Evolutionary conservation across 1,139 yeast genomes (phyloP), one percentile per base, ranked within the genome.

Genomic region (Magnusiomyces clavatus): DNA sequence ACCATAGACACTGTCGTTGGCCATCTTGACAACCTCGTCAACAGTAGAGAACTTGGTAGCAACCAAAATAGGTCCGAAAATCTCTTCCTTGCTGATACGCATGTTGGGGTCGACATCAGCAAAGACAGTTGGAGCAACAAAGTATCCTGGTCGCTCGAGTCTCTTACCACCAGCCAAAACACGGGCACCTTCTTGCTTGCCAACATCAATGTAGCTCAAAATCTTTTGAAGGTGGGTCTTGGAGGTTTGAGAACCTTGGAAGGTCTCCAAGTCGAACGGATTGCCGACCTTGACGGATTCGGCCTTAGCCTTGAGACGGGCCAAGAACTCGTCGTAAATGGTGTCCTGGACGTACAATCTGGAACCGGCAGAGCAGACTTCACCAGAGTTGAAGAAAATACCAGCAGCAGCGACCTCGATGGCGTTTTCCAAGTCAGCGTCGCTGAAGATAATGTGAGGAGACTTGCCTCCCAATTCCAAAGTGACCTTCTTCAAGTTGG

Each of bases 241-340:
- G 48, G 90, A 83, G 57, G 87, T 85, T 73, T 86, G 95, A 51
- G 96, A 88, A 65, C 96, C 96, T 77, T 86, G 89, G 77, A 77
- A 82, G 52, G 81, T 76, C 51, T 72, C 77, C 61, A 77, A 80
- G 57, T 81, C 86, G 71, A 83, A 86, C 69, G 94, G 94, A 68
- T 83, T 74, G 66, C 95, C 95, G 61, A 84, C 80, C 47, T 52
- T 56, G 43, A 56, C 60, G 50, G 72, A 62, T 58, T 69, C 72
- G 54, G 83, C 82, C 53, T 80, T 77, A 51, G 73, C 74, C 60
- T 71, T 71, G 69, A 80, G 81, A 56, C 75, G 77, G 52, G 70
- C 75, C 48, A 84, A 66, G 57, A 84, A 74, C 64, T 77, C 74
- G 63, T 85, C 90, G 71, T 86, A 84, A 62, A 84, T 73, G 51